Evolutionary conservation across 345 rosid genomes (phyloP).

Genomic region (sweet orange (Citrus sinensis)): DVS_A1.0 CM039163.1:24049501-24050000

Average conservation of each 20-base stretch:
- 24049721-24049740: not conserved
- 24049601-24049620: not conserved
- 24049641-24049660: not conserved
- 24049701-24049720: not conserved
- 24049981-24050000: not conserved
- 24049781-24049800: constrained; percentile 25
- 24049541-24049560: not conserved
- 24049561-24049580: not conserved
- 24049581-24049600: not conserved
- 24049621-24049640: not conserved
- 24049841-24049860: not conserved
- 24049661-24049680: not conserved
- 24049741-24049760: constrained; percentile 76
- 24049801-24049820: constrained; percentile 48
- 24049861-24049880: not conserved
- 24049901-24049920: not conserved
- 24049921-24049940: not conserved
- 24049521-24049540: not conserved
- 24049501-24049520: not conserved
- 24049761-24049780: constrained; percentile 53
- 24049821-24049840: constrained; percentile 31
- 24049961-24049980: not conserved
- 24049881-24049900: not conserved
- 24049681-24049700: not conserved
- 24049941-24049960: not conserved